Evolutionary conservation across 2,329 filamentous ascomycete species (phyloP).

Genomic region (Botrytis fragariae): DNA sequence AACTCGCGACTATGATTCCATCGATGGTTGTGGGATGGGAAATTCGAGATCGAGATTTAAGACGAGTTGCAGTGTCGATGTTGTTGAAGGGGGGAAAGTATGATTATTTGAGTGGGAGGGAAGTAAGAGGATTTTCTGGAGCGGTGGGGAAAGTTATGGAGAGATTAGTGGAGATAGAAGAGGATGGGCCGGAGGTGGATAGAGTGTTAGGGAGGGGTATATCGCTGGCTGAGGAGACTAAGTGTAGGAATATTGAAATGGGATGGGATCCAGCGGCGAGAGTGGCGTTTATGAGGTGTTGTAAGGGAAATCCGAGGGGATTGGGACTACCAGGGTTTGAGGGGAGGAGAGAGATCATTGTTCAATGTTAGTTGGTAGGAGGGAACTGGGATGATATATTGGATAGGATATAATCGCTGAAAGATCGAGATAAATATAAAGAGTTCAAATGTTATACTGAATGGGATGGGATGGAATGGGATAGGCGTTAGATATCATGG

Average conservation of each 20-base stretch:
- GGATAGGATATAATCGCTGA: background rate
- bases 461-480: background rate
- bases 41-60: slow-evolving; percentile 26
- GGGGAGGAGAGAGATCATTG: background rate
- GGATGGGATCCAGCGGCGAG: background rate
- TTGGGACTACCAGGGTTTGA: background rate
- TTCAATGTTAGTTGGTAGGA: background rate
- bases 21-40: slow-evolving; percentile 31
- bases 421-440: background rate
- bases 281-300: background rate
- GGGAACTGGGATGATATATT: no score
- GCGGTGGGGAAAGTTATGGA: slow-evolving; percentile 14
- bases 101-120: background rate
- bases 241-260: slow-evolving; percentile 12
- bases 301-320: background rate
- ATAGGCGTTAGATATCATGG: background rate
- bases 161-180: slow-evolving; percentile 8
- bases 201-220: background rate
- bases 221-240: background rate
- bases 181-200: background rate
- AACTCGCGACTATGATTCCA: slow-evolving; percentile 31
- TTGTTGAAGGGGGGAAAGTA: slow-evolving; percentile 17
- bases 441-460: background rate
- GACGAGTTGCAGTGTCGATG: slow-evolving; percentile 28
- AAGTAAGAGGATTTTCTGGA: background rate